Percentiles rank a stretch among this genome's conserved stretches.
Conservation (phyloP, 352 stramenopile genomes). For the Phytophthora megakarya region DNA sequence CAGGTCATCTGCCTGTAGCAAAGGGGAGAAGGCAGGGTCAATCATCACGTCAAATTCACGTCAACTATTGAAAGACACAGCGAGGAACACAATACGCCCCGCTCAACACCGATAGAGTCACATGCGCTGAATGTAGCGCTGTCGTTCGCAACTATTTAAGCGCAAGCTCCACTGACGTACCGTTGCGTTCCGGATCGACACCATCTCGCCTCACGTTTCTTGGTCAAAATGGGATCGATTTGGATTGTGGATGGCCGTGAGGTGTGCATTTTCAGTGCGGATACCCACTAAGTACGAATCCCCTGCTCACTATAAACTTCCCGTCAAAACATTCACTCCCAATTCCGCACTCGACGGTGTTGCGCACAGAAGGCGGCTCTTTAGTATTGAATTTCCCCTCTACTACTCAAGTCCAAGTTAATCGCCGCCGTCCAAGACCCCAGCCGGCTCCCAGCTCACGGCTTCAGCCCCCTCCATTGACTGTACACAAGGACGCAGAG, state of each 20-base stretch:
- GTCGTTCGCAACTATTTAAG: background rate
- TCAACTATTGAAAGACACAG: background rate
- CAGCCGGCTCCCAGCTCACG: slow-evolving; percentile 12
- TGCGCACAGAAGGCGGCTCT: slow-evolving; percentile 2
- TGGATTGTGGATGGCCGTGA: slow-evolving; percentile 35
- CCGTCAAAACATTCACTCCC: slow-evolving; percentile 40
- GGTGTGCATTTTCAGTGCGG: slow-evolving; percentile 24
- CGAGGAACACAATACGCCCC: background rate
- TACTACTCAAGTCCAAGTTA: slow-evolving; percentile 29
- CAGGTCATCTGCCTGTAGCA: slow-evolving; percentile 91
- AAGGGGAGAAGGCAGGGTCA: slow-evolving; percentile 3
- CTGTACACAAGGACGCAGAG: slow-evolving; percentile 2
- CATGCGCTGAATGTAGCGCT: background rate
- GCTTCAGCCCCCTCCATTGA: slow-evolving; percentile 7
- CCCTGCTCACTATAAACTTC: slow-evolving; percentile 13
- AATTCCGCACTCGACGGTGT: slow-evolving; percentile 22
- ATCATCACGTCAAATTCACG: background rate
- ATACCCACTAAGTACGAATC: slow-evolving; percentile 32
- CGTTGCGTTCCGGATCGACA: slow-evolving; percentile 95
- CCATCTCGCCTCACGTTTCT: slow-evolving; percentile 66
- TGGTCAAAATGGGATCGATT: slow-evolving; percentile 20
- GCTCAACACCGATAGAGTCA: background rate
- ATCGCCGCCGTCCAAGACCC: background rate
- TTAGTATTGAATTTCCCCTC: slow-evolving; percentile 46
- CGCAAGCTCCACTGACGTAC: slow-evolving; percentile 34